Evolutionary conservation across 257 asterid genomes (phyloP).

Genomic region (Handroanthus guayacan): DNA sequence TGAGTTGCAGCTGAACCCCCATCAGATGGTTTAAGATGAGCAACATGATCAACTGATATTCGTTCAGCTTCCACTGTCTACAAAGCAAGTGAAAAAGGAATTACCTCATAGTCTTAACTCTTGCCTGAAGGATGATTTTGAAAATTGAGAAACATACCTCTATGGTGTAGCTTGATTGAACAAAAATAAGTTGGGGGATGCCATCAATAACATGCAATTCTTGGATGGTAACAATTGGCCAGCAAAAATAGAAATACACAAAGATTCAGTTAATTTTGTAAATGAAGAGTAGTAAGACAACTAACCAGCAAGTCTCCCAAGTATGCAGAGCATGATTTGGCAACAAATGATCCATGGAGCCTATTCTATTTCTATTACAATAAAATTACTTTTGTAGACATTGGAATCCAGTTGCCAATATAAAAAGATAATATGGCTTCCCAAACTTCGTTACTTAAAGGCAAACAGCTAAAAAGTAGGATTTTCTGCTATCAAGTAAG

Average conservation of each 20-base stretch:
- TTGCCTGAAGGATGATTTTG: slow-evolving; percentile 18
- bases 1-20: slow-evolving; percentile 99
- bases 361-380: not conserved
- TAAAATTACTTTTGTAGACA: not conserved
- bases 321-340: not conserved
- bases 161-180: slow-evolving; percentile 83
- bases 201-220: slow-evolving; percentile 96
- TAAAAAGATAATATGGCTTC: not conserved
- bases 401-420: slow-evolving; percentile 13
- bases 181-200: slow-evolving; percentile 92
- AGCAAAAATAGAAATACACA: slow-evolving; percentile 23
- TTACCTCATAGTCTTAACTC: slow-evolving; percentile 16
- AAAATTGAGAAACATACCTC: slow-evolving; percentile 62
- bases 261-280: slow-evolving; percentile 19
- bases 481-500: slow-evolving; percentile 9
- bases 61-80: slow-evolving; percentile 99
- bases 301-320: slow-evolving; percentile 5
- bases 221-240: slow-evolving; percentile 48
- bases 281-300: slow-evolving; percentile 9
- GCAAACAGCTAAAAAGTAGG: slow-evolving; percentile 7
- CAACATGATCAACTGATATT: slow-evolving; percentile 97
- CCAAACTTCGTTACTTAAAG: slow-evolving; percentile 21
- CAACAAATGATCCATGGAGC: slow-evolving; percentile 7
- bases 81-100: slow-evolving; percentile 31
- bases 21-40: slow-evolving; percentile 96